A percentile compares a stretch with the other conserved stretches of the same genome.
Evolutionary conservation across 306 rosid species (phyloP).

Genomic region (Castanopsis chinensis): DNA sequence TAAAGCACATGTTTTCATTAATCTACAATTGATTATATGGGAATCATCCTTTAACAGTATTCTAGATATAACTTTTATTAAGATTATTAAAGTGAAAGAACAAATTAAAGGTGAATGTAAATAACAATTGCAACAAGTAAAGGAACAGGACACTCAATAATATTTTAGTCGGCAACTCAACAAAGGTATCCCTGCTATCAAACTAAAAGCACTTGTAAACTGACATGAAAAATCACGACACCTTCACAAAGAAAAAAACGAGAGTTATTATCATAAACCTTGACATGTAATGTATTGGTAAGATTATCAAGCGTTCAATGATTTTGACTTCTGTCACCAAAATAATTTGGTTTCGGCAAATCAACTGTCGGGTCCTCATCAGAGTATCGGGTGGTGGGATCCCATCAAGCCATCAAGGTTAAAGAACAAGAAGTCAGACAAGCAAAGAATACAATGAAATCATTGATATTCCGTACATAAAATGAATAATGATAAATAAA

Average conservation of each 20-base stretch:
- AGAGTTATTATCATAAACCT: too few species aligned
- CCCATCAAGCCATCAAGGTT: background rate
- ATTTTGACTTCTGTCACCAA: background rate
- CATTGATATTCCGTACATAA: background rate
- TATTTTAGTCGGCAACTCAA: background rate
- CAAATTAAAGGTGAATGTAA: background rate
- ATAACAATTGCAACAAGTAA: too few species aligned
- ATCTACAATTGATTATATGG: background rate
- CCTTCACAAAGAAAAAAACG: too few species aligned
- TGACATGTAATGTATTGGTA: background rate
- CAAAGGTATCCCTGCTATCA: background rate
- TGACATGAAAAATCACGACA: too few species aligned
- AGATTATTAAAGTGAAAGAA: conserved; percentile 1
- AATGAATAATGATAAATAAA: background rate
- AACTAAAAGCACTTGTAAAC: too few species aligned
- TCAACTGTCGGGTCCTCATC: background rate
- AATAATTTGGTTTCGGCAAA: background rate
- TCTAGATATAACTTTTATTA: background rate
- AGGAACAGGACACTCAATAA: background rate
- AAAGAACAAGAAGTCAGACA: background rate
- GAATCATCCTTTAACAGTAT: background rate
- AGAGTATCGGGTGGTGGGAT: background rate
- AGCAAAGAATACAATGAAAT: background rate
- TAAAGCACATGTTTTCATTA: conserved; percentile 14
- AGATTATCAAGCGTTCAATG: background rate